phyloP scores from a whole-genome alignment of 2,329 filamentous ascomycete species.

The Juglanconis juglandina region DNA sequence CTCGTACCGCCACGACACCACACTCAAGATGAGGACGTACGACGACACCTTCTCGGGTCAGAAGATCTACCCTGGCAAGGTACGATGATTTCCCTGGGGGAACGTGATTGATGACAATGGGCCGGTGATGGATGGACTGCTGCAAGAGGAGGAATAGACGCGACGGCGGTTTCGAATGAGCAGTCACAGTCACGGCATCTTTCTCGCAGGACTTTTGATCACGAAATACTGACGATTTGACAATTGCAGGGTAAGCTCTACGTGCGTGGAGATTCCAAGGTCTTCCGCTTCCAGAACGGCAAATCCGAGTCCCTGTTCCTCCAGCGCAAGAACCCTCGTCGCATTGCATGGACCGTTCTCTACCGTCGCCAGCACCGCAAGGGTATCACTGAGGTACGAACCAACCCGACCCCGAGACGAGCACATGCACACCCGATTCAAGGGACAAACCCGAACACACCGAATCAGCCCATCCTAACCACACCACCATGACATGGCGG shows the following conservation, averaged over 20 bases:
- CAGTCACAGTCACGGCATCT: neutral
- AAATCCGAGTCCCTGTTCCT: slow-evolving; percentile 99
- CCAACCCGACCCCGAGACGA: slow-evolving; percentile 13
- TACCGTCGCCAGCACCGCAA: slow-evolving; percentile 99
- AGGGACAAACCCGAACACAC: neutral
- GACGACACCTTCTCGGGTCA: slow-evolving; percentile 64
- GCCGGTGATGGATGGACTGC: neutral
- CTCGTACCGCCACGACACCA: slow-evolving; percentile 35
- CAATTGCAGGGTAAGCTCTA: slow-evolving; percentile 89
- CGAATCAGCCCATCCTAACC: neutral
- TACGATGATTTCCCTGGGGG: slow-evolving; percentile 38
- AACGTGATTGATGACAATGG: neutral
- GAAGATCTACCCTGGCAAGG: slow-evolving; percentile 67
- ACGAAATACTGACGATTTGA: neutral
- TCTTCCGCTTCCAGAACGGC: slow-evolving; percentile 99
- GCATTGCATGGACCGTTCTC: slow-evolving; percentile 97
- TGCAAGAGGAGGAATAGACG: slow-evolving; percentile 8
- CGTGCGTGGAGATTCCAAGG: slow-evolving; percentile 99
- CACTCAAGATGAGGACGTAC: slow-evolving; percentile 62
- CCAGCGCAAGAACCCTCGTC: slow-evolving; percentile 99
- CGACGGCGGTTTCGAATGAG: neutral
- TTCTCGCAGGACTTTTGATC: neutral
- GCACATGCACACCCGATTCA: neutral
- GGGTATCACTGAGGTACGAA: slow-evolving; percentile 98
- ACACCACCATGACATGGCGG: neutral